Evolutionary conservation across 2,329 filamentous ascomycete species (phyloP), one percentile per base, ranked within the genome.

Genomic region (Fusarium tjaetaba): DNA sequence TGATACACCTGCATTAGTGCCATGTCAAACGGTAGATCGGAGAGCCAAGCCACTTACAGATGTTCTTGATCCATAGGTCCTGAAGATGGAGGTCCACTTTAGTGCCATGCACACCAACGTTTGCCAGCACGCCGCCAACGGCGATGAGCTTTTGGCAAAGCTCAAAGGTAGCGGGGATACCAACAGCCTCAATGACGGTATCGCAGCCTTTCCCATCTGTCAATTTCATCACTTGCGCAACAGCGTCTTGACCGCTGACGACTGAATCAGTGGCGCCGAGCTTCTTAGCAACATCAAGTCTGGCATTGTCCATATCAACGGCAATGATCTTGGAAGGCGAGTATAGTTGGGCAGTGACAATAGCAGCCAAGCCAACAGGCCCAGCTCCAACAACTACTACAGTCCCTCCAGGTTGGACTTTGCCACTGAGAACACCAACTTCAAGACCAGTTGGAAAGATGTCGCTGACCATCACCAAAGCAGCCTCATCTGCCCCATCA

Each of bases 51-150:
- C 3, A 81, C 84, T 79, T 70, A 86, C 85, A 80, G 52, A 89
- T 86, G 71, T 89, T 89, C 67, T 83, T 83, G 64, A 84, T 81
- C 88, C 88, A 90, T 10, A 90, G 80, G 52, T 82, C 83, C 61
- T 90, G 85, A 20, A 90, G 81, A 43, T 88, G 84, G 45, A 90
- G 78, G 61, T 86, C 81, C 0, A 85, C 88, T 52, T 84, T 85
- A n/a, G 80, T 83, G 1, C 88, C 88, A 73, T 90, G 88, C 11
- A 90, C 88, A 14, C 88, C 88, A 5, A 90, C 83, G 74, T 90
- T 90, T 8, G 88, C 88, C 70, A 90, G 85, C 1, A 82, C 80
- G 8, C 87, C 88, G 3, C 88, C 88, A 0, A 85, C 80, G 0
- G 86, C 88, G 15, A 90, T 83, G 30, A 91, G 75, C 13, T 85